Evolutionary conservation across 2,329 filamentous ascomycete species (phyloP), one percentile per base, ranked within the genome.

Genomic region (Aphanocladium album): DNA sequence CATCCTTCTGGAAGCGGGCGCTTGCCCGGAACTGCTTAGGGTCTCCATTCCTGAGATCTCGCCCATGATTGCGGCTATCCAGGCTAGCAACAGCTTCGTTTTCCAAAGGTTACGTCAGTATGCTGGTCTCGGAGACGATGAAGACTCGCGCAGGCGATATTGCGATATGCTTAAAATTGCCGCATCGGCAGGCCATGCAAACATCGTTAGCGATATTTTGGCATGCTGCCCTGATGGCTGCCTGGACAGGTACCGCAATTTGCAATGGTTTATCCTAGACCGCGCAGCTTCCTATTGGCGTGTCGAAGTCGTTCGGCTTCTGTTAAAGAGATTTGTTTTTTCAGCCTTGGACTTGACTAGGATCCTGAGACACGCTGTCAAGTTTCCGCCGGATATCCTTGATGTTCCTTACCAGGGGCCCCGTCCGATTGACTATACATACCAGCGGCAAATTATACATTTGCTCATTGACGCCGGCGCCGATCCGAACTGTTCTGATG

Each of bases 381-480:
- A 47, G 19, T 27, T 47, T 47, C 8, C 45, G 19, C 19, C 45
- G 19, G n/a, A 47, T 27, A 23, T 47, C 8, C 8, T 47, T 47
- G 25, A 47, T 27, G n/a, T 23, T 5, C 45, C 45, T 5, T 27
- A 21, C 45, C 6, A 27, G 8, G 45, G 5, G 25, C 19, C 45
- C 4, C 45, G 25, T 23, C 53, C 39, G 17, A 23, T 64, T 21
- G 62, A 65, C 60, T 63, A 63, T 52, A 7, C 65, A 2, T 30
- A 65, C 57, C 66, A 66, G 53, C 62, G 65, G 57, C 63, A 39
- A 25, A 27, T 68, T 6, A 62, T 68, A 30, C 43, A 33, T 52
- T 54, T 62, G 11, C 57, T 68, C 5, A 52, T 68, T 5, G 64
- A 65, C 58, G 64, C 63, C 19, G 67, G 67, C 3, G 66, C 65